Evolutionary conservation across 345 rosid species (phyloP), one percentile per base, ranked within the genome.

Genomic region (Eutrema japonicum): DNA sequence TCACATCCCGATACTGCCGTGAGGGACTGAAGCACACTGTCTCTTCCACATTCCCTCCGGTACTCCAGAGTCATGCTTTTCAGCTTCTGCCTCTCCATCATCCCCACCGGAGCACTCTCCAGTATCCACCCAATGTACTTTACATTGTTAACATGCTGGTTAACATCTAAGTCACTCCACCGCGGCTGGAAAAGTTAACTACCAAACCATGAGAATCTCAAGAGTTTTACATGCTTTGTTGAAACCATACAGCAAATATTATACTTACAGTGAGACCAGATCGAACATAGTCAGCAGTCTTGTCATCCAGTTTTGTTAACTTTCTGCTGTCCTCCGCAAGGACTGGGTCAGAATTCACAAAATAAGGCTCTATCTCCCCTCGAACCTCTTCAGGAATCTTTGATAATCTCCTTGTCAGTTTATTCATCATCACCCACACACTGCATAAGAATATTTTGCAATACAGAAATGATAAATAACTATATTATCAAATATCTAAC

Each of bases 361-460:
- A 89, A 73, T 79, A 76, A 26, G 97, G 97, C 69, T 87, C 88
- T 74, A 90, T 89, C 68, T 96, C 99, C 36, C 80, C 86, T 72
- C 93, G 84, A 82, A 86, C 99, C 69, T 92, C 98, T 73, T 85
- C 97, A 3, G 97, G 98, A 47, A 96, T 73, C 86, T 92, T 96
- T 40, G 99, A 92, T 58, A 96, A 73, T 76, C 86, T 90, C 77
- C 99, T 88, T 38, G 98, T 96, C 69, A 83, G 67, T 84, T 92
- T 96, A 88, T 96, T 96, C 98, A 96, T 92, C 99, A 92, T 89
- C 80, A 96, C 98, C 96, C 98, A 96, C 49, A 92, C 85, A 81
- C 99, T 92, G 88, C 83, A 77, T 68, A 53, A 54, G 1, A 53
- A 69, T 38, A 14, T 37, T 68, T 33, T 7, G 29, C 27, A 32